These are phyloP conservation scores for Urtica urens DNA, from an alignment of 306 rosid genomes.

Conservation along the genomic window DNA sequence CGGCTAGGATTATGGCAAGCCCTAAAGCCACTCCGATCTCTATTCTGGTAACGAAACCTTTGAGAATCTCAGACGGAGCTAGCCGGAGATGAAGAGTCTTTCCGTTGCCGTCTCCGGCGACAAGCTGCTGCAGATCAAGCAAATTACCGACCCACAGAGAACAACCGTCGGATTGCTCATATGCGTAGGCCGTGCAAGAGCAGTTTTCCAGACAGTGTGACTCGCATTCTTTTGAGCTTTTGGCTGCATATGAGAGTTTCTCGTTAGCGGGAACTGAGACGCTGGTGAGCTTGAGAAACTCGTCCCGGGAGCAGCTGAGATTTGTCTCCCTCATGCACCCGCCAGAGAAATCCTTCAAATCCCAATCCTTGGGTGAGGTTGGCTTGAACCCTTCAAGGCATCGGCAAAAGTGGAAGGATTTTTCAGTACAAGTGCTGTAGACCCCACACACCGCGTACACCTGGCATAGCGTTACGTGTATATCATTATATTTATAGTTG, in stretches of 20 bases:
- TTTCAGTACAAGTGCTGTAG: conserved; percentile 18
- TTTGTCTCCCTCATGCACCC: conserved; percentile 42
- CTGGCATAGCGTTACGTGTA: conserved; percentile 25
- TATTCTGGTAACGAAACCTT: conserved; percentile 26
- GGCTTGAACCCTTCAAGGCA: conserved; percentile 48
- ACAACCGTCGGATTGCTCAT: conserved; percentile 23
- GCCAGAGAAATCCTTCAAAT: conserved; percentile 23
- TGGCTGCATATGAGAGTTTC: too few relatives aligned
- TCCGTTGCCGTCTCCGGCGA: conserved; percentile 27
- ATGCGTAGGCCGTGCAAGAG: conserved; percentile 51
- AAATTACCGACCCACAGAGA: conserved; percentile 44
- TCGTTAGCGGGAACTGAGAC: conserved; percentile 27
- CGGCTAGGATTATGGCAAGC: conserved; percentile 20
- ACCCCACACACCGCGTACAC: conserved; percentile 42
- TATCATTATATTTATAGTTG: too few relatives aligned
- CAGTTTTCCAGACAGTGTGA: conserved; percentile 34
- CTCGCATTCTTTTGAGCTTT: conserved; percentile 27
- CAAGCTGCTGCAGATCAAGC: conserved; percentile 39
- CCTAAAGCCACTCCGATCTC: conserved; percentile 33
- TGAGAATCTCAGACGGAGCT: conserved; percentile 60
- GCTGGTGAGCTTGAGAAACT: conserved; percentile 20
- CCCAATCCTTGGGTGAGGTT: conserved; percentile 25
- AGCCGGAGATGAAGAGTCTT: conserved; percentile 38
- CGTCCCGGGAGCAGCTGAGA: conserved; percentile 29
- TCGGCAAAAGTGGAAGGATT: conserved; percentile 23